Conservation (phyloP, 768 basidiomycete genomes). For the Phaeotremella skinneri region DNA sequence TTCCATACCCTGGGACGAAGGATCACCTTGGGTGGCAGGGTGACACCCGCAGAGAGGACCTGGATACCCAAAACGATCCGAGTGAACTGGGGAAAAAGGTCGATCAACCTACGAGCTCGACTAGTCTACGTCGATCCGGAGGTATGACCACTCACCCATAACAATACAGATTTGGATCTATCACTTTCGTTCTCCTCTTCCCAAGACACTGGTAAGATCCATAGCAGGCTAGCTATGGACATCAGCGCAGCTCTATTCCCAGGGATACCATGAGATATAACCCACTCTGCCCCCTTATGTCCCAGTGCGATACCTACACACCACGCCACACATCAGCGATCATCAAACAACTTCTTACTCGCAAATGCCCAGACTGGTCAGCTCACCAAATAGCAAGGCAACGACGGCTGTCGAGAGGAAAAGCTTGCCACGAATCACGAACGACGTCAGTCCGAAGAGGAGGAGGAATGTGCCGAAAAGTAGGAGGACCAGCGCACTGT, state of each 20-base stretch:
- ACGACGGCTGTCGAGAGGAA: conserved; percentile 24
- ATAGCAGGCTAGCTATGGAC: conserved; percentile 12
- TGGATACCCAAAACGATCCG: conserved; percentile 50
- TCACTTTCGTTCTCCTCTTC: conserved; percentile 18
- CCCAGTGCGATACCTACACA: conserved; percentile 22
- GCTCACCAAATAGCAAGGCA: conserved; percentile 24
- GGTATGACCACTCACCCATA: conserved; percentile 21
- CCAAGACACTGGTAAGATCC: conserved; percentile 24
- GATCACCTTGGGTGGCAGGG: conserved; percentile 20
- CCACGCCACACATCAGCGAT: neutral
- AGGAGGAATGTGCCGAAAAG: conserved; percentile 20
- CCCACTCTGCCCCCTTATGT: conserved; percentile 18
- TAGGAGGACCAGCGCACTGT: conserved; percentile 8
- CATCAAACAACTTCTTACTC: conserved; percentile 1
- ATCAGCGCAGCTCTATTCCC: neutral
- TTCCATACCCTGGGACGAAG: conserved; percentile 9
- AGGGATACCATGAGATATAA: neutral
- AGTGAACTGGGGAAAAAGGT: conserved; percentile 15
- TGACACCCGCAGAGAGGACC: conserved; percentile 21
- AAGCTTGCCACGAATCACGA: conserved; percentile 21
- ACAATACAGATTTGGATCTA: conserved; percentile 11
- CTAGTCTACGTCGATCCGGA: neutral
- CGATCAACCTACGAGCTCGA: neutral
- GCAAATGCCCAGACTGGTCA: neutral
- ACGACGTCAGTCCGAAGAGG: conserved; percentile 21